Percentiles rank a stretch among this genome's conserved stretches.
These are phyloP conservation scores for Capsella rubella DNA, from an alignment of 441 rosid species.

Conservation along the genomic window DNA sequence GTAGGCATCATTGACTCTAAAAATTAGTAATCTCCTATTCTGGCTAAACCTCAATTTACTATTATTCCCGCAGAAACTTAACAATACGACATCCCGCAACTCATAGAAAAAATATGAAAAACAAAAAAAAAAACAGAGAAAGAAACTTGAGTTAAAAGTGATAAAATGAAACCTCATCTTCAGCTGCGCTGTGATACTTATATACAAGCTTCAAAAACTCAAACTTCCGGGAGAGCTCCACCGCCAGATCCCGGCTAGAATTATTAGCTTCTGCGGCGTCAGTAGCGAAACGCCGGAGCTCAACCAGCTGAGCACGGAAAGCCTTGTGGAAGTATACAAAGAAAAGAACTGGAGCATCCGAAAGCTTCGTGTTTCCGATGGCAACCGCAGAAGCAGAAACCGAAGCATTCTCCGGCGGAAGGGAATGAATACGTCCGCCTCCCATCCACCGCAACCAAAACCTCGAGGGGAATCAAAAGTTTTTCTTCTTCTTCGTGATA, in stretches of 20 bases:
- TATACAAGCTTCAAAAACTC: conserved; percentile 72
- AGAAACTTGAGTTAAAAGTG: neutral
- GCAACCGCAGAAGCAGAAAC: conserved; percentile 24
- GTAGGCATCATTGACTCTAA: too few relatives aligned
- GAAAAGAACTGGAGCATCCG: conserved; percentile 70
- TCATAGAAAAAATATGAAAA: too few relatives aligned
- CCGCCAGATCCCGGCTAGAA: conserved; percentile 35
- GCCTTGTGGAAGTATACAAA: conserved; percentile 75
- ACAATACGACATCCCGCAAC: too few relatives aligned
- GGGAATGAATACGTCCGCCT: conserved; percentile 42
- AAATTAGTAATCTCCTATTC: too few relatives aligned
- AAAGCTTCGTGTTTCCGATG: conserved; percentile 45
- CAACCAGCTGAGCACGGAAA: conserved; percentile 60
- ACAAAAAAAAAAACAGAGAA: neutral
- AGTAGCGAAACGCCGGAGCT: conserved; percentile 58
- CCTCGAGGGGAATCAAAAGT: too few relatives aligned
- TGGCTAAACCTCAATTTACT: too few relatives aligned
- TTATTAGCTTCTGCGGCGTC: conserved; percentile 46
- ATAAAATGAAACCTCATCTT: conserved; percentile 71
- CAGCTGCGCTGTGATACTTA: conserved; percentile 71
- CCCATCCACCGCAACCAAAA: conserved; percentile 49
- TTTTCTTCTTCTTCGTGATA: too few relatives aligned
- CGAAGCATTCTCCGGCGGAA: conserved; percentile 44
- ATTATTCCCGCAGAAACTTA: too few relatives aligned
- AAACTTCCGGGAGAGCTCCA: conserved; percentile 57